Percentiles rank a stretch among this genome's conserved stretches.
phyloP scores from a whole-genome alignment of 1,284 basidiomycete genomes.

The Cryptococcus sp. region DNA sequence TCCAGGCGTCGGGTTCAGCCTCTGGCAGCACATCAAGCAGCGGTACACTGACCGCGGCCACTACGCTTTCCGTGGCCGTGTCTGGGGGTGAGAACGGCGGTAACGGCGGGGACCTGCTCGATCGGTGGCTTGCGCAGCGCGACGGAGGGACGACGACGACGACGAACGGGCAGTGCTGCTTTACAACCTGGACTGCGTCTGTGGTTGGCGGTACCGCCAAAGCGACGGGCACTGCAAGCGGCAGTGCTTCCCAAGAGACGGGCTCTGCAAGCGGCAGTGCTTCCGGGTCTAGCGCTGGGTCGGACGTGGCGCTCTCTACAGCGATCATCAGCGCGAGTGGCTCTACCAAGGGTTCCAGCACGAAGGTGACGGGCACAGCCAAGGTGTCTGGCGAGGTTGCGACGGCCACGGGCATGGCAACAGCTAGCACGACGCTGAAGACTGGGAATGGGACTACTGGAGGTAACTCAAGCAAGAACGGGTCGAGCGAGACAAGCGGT shows the following conservation, averaged over 20 bases:
- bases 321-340: background rate
- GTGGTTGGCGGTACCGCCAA: constrained; percentile 19
- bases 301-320: background rate
- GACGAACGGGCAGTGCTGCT: constrained; percentile 34
- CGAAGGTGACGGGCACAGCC: background rate
- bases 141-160: constrained; percentile 20
- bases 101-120: constrained; percentile 2
- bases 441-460: background rate
- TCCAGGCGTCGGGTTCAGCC: background rate
- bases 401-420: background rate
- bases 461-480: constrained; percentile 6
- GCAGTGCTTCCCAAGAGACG: background rate
- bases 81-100: background rate
- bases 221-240: background rate
- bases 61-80: background rate
- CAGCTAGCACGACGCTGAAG: background rate
- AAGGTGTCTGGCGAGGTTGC: background rate
- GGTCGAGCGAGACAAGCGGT: constrained; percentile 5
- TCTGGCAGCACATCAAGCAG: background rate
- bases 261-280: background rate
- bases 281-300: background rate
- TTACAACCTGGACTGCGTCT: constrained; percentile 34
- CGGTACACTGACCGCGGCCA: background rate
- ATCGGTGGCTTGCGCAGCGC: constrained; percentile 4
- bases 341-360: background rate